Evolutionary conservation across 2,329 filamentous ascomycete species (phyloP).

Genomic region (Chaetomium olivaceum): DNA sequence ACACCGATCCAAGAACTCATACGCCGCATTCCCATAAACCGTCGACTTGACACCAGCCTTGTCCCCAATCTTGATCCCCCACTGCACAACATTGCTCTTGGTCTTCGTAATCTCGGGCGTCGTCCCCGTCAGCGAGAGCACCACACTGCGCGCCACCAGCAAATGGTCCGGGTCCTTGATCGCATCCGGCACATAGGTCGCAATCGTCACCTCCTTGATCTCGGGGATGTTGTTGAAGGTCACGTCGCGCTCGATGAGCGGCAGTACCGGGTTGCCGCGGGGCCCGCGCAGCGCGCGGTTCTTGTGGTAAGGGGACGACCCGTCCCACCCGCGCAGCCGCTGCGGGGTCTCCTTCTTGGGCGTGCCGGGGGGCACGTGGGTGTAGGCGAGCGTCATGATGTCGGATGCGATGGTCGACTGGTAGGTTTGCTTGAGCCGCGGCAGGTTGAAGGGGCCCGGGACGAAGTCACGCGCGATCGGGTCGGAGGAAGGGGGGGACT

Average conservation of each 20-base stretch:
- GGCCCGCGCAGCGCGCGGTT: slow-evolving; percentile 84
- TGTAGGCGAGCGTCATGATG: slow-evolving; percentile 84
- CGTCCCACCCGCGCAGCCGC: slow-evolving; percentile 82
- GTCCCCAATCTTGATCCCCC: slow-evolving; percentile 70
- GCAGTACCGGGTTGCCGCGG: slow-evolving; percentile 72
- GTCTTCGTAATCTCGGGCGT: slow-evolving; percentile 69
- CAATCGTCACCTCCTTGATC: slow-evolving; percentile 77
- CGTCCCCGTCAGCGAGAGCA: slow-evolving; percentile 83
- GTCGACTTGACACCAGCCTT: slow-evolving; percentile 75
- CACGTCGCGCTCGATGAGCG: slow-evolving; percentile 70
- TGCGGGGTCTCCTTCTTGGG: slow-evolving; percentile 54
- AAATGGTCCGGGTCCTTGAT: slow-evolving; percentile 71
- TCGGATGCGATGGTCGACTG: slow-evolving; percentile 83
- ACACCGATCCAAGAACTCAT: slow-evolving; percentile 87
- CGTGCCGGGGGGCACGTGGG: slow-evolving; percentile 79
- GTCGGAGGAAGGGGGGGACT: slow-evolving; percentile 83
- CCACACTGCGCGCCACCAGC: slow-evolving; percentile 77
- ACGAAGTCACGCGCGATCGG: slow-evolving; percentile 84
- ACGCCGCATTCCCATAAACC: slow-evolving; percentile 76
- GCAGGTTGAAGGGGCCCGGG: slow-evolving; percentile 86
- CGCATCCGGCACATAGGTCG: slow-evolving; percentile 71
- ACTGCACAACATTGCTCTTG: slow-evolving; percentile 70
- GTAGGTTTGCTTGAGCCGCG: slow-evolving; percentile 88
- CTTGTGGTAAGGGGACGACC: slow-evolving; percentile 89
- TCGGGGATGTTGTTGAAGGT: slow-evolving; percentile 84